Evolutionary conservation across 345 rosid genomes (phyloP).

Genomic region (Rhodamnia rubescens): DNA sequence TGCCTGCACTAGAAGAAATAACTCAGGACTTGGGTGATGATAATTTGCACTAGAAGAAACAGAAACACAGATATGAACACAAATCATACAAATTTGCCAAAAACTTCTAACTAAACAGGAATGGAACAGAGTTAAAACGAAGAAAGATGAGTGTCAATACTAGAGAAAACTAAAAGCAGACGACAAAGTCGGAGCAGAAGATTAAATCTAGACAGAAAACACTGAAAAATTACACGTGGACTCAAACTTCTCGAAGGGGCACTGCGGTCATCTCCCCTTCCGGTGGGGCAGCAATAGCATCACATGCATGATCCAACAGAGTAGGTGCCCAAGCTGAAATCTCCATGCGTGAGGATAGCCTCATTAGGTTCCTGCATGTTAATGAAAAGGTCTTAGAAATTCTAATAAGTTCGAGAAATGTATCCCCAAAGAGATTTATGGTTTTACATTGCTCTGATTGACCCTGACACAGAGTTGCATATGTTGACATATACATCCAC

Average conservation of each 20-base stretch:
- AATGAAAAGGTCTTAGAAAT: not conserved
- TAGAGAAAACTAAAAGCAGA: not conserved
- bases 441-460: not conserved
- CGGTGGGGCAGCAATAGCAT: not conserved
- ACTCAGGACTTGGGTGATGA: not conserved
- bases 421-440: not conserved
- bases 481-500: not conserved
- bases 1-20: not conserved
- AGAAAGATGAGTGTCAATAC: not conserved
- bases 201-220: not conserved
- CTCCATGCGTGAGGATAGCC: constrained; percentile 22
- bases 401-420: not conserved
- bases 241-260: not conserved
- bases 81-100: not conserved
- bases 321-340: constrained; percentile 33
- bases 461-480: not conserved
- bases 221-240: not conserved
- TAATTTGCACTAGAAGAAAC: not conserved
- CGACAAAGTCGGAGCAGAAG: not conserved
- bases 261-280: not conserved
- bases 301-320: constrained; percentile 26
- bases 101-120: not conserved
- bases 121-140: not conserved
- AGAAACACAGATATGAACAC: not conserved
- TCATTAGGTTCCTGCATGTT: constrained; percentile 34